These are phyloP conservation scores for Pseudotulostoma volvatum DNA, from an alignment of 495 filamentous ascomycete genomes.

Conservation along the genomic window DNA sequence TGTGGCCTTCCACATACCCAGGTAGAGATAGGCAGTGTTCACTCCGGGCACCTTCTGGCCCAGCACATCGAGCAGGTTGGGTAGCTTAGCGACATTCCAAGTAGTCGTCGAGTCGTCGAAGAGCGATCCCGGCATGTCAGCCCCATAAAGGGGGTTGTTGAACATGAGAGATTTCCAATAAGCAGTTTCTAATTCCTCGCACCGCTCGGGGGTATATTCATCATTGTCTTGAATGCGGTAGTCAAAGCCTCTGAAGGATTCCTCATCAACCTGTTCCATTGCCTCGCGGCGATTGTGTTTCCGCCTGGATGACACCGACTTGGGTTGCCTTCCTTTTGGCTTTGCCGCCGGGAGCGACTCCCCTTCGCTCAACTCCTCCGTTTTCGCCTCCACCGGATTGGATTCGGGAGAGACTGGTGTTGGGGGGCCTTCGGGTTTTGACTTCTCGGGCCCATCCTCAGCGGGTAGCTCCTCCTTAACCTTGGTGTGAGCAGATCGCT, in stretches of 20 bases:
- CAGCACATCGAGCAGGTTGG: slow-evolving; percentile 83
- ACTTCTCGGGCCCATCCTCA: slow-evolving; percentile 23
- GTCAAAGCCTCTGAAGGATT: slow-evolving; percentile 72
- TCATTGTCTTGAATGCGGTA: slow-evolving; percentile 67
- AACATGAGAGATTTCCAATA: slow-evolving; percentile 97
- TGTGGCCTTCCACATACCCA: slow-evolving; percentile 99
- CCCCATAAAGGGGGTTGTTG: slow-evolving; percentile 86
- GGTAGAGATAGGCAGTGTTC: slow-evolving; percentile 95
- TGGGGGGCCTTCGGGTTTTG: slow-evolving; percentile 30
- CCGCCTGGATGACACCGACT: slow-evolving; percentile 49
- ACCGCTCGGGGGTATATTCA: slow-evolving; percentile 78
- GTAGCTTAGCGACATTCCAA: slow-evolving; percentile 91
- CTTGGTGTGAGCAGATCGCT: slow-evolving; percentile 24
- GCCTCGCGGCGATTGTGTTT: slow-evolving; percentile 66
- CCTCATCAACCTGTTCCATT: slow-evolving; percentile 58
- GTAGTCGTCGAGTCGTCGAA: slow-evolving; percentile 71
- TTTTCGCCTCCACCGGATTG: slow-evolving; percentile 31
- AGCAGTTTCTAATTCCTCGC: slow-evolving; percentile 78
- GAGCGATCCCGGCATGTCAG: slow-evolving; percentile 91
- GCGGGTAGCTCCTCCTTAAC: slow-evolving; percentile 29
- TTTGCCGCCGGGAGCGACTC: slow-evolving; percentile 31
- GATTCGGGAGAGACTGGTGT: slow-evolving; percentile 38
- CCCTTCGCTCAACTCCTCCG: slow-evolving; percentile 33
- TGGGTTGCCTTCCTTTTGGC: slow-evolving; percentile 37
- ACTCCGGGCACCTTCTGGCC: slow-evolving; percentile 93